A percentile compares a stretch with the other conserved stretches of the same genome.
phyloP scores from a whole-genome alignment of 176 grass and related monocot genomes.

The Lolium rigidum region DNA sequence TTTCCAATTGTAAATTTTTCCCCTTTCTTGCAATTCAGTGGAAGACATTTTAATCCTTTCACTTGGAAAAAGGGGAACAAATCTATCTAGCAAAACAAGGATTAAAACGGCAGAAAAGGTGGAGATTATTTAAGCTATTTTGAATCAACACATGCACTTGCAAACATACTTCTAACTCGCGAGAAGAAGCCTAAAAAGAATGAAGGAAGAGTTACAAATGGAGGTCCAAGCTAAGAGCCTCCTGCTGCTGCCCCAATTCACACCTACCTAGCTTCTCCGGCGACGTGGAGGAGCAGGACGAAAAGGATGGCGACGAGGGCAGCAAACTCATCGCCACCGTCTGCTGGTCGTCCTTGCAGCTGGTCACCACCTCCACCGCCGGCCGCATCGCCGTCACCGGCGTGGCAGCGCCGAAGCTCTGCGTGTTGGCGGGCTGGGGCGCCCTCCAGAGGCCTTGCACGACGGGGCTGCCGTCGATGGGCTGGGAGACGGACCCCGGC shows the following conservation, averaged over 20 bases:
- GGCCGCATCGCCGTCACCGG: constrained; percentile 28
- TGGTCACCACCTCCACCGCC: constrained; percentile 9
- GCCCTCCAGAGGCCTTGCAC: constrained; percentile 62
- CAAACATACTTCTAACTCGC: constrained; percentile 41
- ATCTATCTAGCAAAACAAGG: constrained; percentile 11
- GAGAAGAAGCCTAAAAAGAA: constrained; percentile 56
- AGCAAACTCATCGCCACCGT: constrained; percentile 59
- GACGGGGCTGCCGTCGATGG: constrained; percentile 78
- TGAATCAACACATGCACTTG: constrained; percentile 53
- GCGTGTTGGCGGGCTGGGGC: constrained; percentile 29
- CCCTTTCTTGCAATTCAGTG: not conserved
- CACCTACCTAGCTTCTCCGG: constrained; percentile 80
- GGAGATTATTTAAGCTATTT: constrained; percentile 63
- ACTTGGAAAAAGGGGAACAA: constrained; percentile 6
- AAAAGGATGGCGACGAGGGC: constrained; percentile 54
- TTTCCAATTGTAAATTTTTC: constrained; percentile 14
- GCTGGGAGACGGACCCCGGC: constrained; percentile 68
- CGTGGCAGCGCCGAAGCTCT: constrained; percentile 40
- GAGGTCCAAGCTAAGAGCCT: constrained; percentile 88
- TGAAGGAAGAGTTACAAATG: constrained; percentile 69
- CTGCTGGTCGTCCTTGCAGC: constrained; percentile 51
- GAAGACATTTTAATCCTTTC: not conserved
- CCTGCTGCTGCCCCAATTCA: constrained; percentile 56
- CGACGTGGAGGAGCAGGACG: constrained; percentile 69
- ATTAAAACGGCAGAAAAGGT: constrained; percentile 44